A percentile compares a stretch with the other conserved stretches of the same genome.
phyloP scores from a whole-genome alignment of 2,329 filamentous ascomycete genomes.

The Tothia fuscella region DNA sequence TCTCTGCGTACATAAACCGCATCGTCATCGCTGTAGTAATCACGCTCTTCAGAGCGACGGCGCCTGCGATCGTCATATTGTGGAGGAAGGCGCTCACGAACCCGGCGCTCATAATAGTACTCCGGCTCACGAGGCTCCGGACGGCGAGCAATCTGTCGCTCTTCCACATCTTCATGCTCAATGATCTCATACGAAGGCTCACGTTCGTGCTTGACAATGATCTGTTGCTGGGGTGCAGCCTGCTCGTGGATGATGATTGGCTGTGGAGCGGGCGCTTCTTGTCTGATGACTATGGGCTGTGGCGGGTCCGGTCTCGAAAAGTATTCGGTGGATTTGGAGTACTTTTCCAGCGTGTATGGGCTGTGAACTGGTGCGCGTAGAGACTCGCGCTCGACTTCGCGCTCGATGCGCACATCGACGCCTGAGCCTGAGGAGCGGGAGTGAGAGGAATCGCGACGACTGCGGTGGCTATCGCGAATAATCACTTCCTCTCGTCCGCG shows the following conservation, averaged over 20 bases:
- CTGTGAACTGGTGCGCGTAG: slow-evolving; percentile 21
- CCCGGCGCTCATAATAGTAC: slow-evolving; percentile 48
- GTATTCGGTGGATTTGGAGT: slow-evolving; percentile 41
- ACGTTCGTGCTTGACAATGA: slow-evolving; percentile 35
- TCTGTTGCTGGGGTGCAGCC: slow-evolving; percentile 32
- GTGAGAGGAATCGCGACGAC: too few species aligned
- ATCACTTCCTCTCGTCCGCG: slow-evolving; percentile 5
- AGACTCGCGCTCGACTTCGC: slow-evolving; percentile 11
- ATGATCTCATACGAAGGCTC: slow-evolving; percentile 49
- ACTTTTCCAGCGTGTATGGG: slow-evolving; percentile 36
- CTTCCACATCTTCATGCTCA: slow-evolving; percentile 40
- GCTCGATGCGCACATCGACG: slow-evolving; percentile 3
- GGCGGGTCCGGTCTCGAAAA: slow-evolving; percentile 35
- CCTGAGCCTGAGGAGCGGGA: neutral
- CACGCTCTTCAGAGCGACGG: slow-evolving; percentile 28
- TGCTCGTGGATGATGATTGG: slow-evolving; percentile 40
- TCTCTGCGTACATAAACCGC: slow-evolving; percentile 47
- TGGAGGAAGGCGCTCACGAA: slow-evolving; percentile 32
- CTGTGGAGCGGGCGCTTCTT: slow-evolving; percentile 35
- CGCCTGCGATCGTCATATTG: slow-evolving; percentile 23
- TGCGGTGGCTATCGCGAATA: slow-evolving; percentile 2
- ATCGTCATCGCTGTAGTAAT: slow-evolving; percentile 49
- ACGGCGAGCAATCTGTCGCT: slow-evolving; percentile 32
- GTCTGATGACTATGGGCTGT: slow-evolving; percentile 40
- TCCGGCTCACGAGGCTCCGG: slow-evolving; percentile 12